A percentile compares a stretch with the other conserved stretches of the same genome.
These are phyloP conservation scores for Ustilago curta DNA, from an alignment of 1,284 basidiomycete species.

Conservation along the genomic window DNA sequence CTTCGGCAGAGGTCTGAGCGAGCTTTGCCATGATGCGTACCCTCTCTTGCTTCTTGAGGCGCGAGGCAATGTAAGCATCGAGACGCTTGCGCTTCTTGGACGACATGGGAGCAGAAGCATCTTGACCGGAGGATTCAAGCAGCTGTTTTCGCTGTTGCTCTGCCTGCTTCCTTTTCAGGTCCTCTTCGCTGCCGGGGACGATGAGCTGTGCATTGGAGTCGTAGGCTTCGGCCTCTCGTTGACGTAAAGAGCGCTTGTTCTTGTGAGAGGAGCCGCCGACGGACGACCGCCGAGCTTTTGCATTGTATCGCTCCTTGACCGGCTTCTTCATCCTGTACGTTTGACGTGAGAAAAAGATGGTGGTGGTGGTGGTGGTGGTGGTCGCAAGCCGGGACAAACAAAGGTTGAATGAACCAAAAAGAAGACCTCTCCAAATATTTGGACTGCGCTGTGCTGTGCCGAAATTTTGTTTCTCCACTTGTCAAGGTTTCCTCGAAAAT, in stretches of 20 bases:
- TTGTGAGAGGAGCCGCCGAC: constrained; percentile 67
- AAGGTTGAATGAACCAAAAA: neutral
- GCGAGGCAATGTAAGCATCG: constrained; percentile 68
- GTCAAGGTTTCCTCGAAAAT: constrained; percentile 4
- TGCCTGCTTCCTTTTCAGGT: constrained; percentile 34
- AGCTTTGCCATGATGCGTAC: constrained; percentile 64
- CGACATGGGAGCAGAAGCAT: constrained; percentile 55
- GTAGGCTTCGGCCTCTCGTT: constrained; percentile 38
- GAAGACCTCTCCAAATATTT: neutral
- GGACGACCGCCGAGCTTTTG: constrained; percentile 63
- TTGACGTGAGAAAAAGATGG: neutral
- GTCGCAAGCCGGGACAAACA: neutral
- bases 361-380: neutral
- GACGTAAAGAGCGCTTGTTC: constrained; percentile 54
- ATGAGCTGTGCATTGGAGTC: constrained; percentile 64
- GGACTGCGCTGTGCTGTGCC: constrained; percentile 5
- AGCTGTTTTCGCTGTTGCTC: constrained; percentile 51
- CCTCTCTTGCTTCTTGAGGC: constrained; percentile 68
- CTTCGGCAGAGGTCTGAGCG: constrained; percentile 59
- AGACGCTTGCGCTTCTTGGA: constrained; percentile 69
- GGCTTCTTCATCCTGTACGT: constrained; percentile 40
- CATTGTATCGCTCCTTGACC: constrained; percentile 64
- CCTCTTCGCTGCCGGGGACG: constrained; percentile 52
- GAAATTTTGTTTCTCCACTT: constrained; percentile 10
- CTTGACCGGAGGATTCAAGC: constrained; percentile 50